Evolutionary conservation across 768 basidiomycete species (phyloP), one percentile per base, ranked within the genome.

Genomic region (Cystobasidium onofrii): DNA sequence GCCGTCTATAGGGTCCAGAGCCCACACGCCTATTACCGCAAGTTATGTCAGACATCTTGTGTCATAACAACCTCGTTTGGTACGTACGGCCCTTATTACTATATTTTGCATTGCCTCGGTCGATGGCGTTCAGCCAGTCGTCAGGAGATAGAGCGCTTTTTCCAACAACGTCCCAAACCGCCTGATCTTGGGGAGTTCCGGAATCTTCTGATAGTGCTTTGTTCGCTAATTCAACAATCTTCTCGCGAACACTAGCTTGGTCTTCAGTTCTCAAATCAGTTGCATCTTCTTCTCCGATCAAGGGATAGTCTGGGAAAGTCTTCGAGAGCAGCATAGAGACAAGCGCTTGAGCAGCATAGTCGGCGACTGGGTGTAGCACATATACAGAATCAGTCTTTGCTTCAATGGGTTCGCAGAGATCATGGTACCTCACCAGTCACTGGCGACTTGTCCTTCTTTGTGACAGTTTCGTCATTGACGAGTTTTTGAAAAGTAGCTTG

Each of bases 261-360:
- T 84, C 85, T 46, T 73, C 74, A 0, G 72, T 70, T 7, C 89
- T 86, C 23, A 98, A 82, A 66, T 92, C 90, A 0, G 86, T 83
- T 0, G 95, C 88, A 80, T 96, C 92, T 81, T 99, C 95, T 81
- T 99, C 96, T 36, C 94, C 96, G 44, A 98, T 88, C 79, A 98
- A 91, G 10, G 86, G 86, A 81, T 97, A 93, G 0, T 84, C 77
- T 0, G 94, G 95, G 82, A 96, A 98, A 0, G 88, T 87, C 15
- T 83, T 83, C 18, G 81, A 80, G 41, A 99, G 86, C 79, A 97
- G 89, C 9, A 88, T 84, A 74, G 89, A 89, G 78, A 99, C 88
- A 50, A 98, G 87, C 0, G 94, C 91, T 80, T 99, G 96, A 0
- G 94, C 91, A 1, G 94, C 86, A 81, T 89, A 93, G 82, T 98